phyloP scores from a whole-genome alignment of 1,139 yeast species.

The Protomyces macrosporus region DNA sequence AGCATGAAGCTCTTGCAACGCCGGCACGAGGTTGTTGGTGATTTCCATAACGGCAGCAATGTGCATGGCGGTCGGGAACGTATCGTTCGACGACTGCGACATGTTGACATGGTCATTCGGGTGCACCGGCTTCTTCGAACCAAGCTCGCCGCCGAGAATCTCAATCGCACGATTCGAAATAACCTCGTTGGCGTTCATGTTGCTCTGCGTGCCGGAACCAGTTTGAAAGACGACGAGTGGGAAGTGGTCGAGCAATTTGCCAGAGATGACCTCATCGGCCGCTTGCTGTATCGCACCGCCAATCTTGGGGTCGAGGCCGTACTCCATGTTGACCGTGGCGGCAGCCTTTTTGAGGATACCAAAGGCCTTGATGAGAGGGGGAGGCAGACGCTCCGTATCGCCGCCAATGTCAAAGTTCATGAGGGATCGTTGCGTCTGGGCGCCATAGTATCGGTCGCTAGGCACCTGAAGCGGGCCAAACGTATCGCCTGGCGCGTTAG shows the following conservation, averaged over 20 bases:
- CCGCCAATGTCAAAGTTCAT: constrained; percentile 97
- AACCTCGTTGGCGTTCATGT: constrained; percentile 66
- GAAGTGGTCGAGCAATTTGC: constrained; percentile 88
- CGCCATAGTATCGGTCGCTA: constrained; percentile 86
- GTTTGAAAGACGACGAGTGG: constrained; percentile 98
- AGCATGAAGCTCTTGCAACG: constrained; percentile 68
- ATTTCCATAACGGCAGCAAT: constrained; percentile 95
- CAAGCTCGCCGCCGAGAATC: constrained; percentile 81
- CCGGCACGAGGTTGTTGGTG: constrained; percentile 67
- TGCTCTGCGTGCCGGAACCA: constrained; percentile 97
- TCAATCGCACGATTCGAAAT: constrained; percentile 97
- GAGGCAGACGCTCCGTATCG: constrained; percentile 80
- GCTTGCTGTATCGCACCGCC: constrained; percentile 85
- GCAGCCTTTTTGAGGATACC: constrained; percentile 93
- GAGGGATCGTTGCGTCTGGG: constrained; percentile 90
- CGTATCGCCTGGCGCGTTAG: constrained; percentile 11
- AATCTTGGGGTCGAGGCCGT: constrained; percentile 82
- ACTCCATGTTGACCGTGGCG: constrained; percentile 77
- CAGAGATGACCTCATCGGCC: constrained; percentile 89
- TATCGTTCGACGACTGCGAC: constrained; percentile 97
- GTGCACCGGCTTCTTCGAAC: constrained; percentile 89
- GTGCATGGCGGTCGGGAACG: constrained; percentile 98
- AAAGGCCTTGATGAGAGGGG: constrained; percentile 83
- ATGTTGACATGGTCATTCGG: constrained; percentile 98
- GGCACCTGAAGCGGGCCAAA: constrained; percentile 63